Percentiles rank a stretch among this genome's conserved stretches.
These are phyloP conservation scores for Candolleomyces eurysporus DNA, from an alignment of 768 basidiomycete species.

Conservation along the genomic window DNA sequence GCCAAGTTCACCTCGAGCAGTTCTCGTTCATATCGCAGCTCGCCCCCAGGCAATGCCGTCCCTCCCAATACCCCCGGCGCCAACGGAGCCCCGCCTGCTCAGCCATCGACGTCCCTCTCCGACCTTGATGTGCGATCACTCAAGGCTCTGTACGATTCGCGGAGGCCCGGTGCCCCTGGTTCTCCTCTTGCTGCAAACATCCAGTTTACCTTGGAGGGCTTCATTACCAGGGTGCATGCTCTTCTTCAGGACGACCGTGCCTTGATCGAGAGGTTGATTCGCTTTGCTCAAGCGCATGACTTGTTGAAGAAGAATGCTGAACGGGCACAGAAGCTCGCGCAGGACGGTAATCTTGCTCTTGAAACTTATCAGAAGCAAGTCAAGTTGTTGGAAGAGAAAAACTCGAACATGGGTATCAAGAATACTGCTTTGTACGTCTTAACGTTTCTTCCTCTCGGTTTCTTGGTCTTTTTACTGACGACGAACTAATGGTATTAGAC, in stretches of 20 bases:
- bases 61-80: slow-evolving; percentile 45
- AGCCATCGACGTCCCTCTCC: slow-evolving; percentile 54
- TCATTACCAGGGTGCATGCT: slow-evolving; percentile 74
- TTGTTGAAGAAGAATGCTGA: slow-evolving; percentile 91
- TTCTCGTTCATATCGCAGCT: slow-evolving; percentile 45
- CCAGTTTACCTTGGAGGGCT: slow-evolving; percentile 74
- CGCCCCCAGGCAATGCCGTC: slow-evolving; percentile 38
- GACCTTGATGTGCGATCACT: slow-evolving; percentile 86
- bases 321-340: slow-evolving; percentile 85
- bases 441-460: slow-evolving; percentile 8
- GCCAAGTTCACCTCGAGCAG: slow-evolving; percentile 46
- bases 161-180: slow-evolving; percentile 14
- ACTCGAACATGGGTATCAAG: slow-evolving; percentile 48
- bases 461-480: neutral
- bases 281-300: slow-evolving; percentile 88
- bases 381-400: slow-evolving; percentile 72
- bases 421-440: slow-evolving; percentile 55
- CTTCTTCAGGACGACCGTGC: slow-evolving; percentile 81
- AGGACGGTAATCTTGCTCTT: slow-evolving; percentile 73
- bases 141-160: slow-evolving; percentile 70
- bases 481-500: slow-evolving; percentile 37
- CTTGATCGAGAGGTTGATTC: slow-evolving; percentile 78
- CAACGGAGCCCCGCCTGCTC: neutral
- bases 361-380: slow-evolving; percentile 93
- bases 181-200: slow-evolving; percentile 17